Conservation (phyloP, 192 early-diverging fungal genomes). For the Fimicolochytrium jonesii region DNA sequence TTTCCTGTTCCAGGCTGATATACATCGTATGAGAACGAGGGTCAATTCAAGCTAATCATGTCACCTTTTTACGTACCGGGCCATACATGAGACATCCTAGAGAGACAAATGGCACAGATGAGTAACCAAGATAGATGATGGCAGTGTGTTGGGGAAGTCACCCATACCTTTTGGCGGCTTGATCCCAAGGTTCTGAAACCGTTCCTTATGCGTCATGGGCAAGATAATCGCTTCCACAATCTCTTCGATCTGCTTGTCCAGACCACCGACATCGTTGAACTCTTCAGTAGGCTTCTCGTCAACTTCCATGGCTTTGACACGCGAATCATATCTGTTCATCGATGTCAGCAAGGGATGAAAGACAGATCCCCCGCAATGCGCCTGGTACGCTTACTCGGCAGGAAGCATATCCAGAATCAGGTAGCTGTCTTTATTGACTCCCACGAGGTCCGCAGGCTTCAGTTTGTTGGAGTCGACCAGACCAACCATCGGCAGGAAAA, state of each 20-base stretch:
- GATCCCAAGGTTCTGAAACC: constrained; percentile 91
- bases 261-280: constrained; percentile 92
- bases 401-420: constrained; percentile 94
- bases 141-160: neutral
- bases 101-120: neutral
- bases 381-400: constrained; percentile 76
- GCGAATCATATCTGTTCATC: constrained; percentile 91
- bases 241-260: constrained; percentile 96
- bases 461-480: constrained; percentile 84
- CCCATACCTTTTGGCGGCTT: constrained; percentile 92
- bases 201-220: constrained; percentile 93
- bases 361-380: too few species aligned
- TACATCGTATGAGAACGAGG: too few species aligned
- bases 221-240: constrained; percentile 96
- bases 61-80: constrained; percentile 37
- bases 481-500: constrained; percentile 96
- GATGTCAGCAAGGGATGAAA: too few species aligned
- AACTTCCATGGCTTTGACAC: constrained; percentile 99
- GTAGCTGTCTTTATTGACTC: constrained; percentile 97
- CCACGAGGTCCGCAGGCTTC: constrained; percentile 95
- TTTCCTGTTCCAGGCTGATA: constrained; percentile 88
- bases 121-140: constrained; percentile 4
- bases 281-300: constrained; percentile 99
- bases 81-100: constrained; percentile 83
- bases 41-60: neutral